A percentile compares a stretch with the other conserved stretches of the same genome.
Conservation (phyloP, 352 stramenopile genomes). For the Phytophthora crassamura region DNA sequence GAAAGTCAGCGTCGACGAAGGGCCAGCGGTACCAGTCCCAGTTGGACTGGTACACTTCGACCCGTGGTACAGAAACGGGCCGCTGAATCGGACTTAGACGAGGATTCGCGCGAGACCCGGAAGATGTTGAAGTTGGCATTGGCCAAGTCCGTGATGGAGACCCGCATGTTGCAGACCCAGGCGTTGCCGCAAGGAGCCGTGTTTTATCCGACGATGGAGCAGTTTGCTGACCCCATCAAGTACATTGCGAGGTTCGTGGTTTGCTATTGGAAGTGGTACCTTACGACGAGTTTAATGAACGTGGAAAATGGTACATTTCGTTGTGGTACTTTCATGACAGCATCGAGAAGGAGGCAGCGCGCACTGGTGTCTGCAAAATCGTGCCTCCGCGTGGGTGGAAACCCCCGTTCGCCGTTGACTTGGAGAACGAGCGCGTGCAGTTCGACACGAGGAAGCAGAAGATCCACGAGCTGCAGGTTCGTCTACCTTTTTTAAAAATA, state of each 20-base stretch:
- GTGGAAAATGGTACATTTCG: background rate
- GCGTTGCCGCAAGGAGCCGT: conserved; percentile 50
- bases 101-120: conserved; percentile 30
- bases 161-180: conserved; percentile 39
- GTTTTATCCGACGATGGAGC: conserved; percentile 85
- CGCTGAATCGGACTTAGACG: conserved; percentile 29
- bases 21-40: conserved; percentile 30
- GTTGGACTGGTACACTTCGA: conserved; percentile 31
- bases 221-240: conserved; percentile 89
- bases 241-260: conserved; percentile 83
- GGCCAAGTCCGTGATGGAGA: conserved; percentile 61
- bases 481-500: background rate
- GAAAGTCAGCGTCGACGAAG: conserved; percentile 28
- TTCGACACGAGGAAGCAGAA: conserved; percentile 96
- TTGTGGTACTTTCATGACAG: conserved; percentile 27
- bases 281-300: too few relatives aligned
- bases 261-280: background rate
- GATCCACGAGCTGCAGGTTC: conserved; percentile 84
- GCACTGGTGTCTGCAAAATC: conserved; percentile 98
- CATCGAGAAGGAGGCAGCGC: conserved; percentile 64
- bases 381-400: conserved; percentile 96
- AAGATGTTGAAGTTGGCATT: conserved; percentile 78
- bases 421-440: conserved; percentile 52
- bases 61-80: conserved; percentile 42
- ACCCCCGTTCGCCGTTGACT: conserved; percentile 74